These are phyloP conservation scores for Talaromyces sp. DNA, from an alignment of 2,329 filamentous ascomycete genomes.

Conservation along the genomic window DNA sequence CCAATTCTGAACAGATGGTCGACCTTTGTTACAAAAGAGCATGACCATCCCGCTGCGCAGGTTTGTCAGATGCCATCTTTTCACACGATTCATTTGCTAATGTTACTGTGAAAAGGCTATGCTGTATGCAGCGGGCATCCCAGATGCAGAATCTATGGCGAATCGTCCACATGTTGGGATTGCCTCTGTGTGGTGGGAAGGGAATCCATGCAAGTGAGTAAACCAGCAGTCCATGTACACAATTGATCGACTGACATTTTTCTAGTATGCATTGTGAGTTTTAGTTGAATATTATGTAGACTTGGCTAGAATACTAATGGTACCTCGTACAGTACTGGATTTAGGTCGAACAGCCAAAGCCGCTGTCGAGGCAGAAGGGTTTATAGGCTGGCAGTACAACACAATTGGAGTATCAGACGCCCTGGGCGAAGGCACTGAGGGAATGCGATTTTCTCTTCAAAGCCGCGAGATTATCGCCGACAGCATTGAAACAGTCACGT, in stretches of 20 bases:
- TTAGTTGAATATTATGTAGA: no score
- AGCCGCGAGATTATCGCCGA: conserved; percentile 96
- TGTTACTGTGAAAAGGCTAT: conserved; percentile 61
- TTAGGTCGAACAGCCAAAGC: conserved; percentile 74
- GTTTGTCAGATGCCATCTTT: no score
- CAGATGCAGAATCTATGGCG: conserved; percentile 66
- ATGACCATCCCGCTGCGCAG: no score
- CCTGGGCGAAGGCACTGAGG: conserved; percentile 96
- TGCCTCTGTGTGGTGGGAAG: conserved; percentile 95
- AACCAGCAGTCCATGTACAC: conserved; percentile 58
- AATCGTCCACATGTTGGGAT: conserved; percentile 96
- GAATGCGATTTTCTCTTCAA: conserved; percentile 94
- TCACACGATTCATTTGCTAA: no score
- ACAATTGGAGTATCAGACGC: conserved; percentile 96
- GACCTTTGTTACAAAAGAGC: no score
- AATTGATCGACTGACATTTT: no score
- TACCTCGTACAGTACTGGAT: conserved; percentile 56
- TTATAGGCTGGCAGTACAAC: conserved; percentile 97
- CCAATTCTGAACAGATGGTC: no score
- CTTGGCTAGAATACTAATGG: no score
- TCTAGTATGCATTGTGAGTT: no score
- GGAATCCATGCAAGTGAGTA: conserved; percentile 87
- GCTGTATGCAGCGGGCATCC: conserved; percentile 91
- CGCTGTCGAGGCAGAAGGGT: conserved; percentile 67
- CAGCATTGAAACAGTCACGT: conserved; percentile 98